Percentiles rank a stretch among this genome's conserved stretches.
Conservation (phyloP, 306 rosid genomes). For the Mimosa pudica region DNA sequence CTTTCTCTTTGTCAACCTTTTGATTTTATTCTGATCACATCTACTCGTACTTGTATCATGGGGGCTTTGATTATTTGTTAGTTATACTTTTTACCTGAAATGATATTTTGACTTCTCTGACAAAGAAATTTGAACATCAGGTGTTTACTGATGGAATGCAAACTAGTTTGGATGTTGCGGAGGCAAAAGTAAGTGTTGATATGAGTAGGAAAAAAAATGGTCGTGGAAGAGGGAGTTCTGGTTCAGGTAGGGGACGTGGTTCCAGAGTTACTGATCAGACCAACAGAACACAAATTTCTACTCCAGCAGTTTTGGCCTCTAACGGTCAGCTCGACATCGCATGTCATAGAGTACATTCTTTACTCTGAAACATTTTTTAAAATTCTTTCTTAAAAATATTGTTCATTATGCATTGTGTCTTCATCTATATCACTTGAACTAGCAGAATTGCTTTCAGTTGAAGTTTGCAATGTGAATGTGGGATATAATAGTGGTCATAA, state of each 20-base stretch:
- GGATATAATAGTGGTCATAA: background rate
- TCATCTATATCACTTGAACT: background rate
- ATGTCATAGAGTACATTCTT: slow-evolving; percentile 52
- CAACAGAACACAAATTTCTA: slow-evolving; percentile 51
- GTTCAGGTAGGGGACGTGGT: slow-evolving; percentile 84
- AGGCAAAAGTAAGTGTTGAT: slow-evolving; percentile 61
- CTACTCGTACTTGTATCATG: slow-evolving; percentile 24
- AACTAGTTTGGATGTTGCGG: slow-evolving; percentile 54
- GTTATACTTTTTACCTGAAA: slow-evolving; percentile 15
- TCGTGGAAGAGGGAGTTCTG: slow-evolving; percentile 84
- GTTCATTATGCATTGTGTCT: slow-evolving; percentile 1
- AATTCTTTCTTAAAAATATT: slow-evolving; percentile 18
- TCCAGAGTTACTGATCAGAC: slow-evolving; percentile 72
- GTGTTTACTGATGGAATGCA: slow-evolving; percentile 66
- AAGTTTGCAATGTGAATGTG: background rate
- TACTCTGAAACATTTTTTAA: slow-evolving; percentile 21
- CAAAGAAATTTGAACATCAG: slow-evolving; percentile 48
- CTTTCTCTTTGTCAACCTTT: slow-evolving; percentile 18
- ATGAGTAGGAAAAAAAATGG: slow-evolving; percentile 73
- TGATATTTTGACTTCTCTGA: slow-evolving; percentile 19
- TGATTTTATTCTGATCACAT: slow-evolving; percentile 5
- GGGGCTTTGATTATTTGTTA: slow-evolving; percentile 15
- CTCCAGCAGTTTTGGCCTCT: slow-evolving; percentile 54
- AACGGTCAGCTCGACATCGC: slow-evolving; percentile 76
- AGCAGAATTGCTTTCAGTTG: slow-evolving; percentile 16